A percentile compares a stretch with the other conserved stretches of the same genome.
Conservation (phyloP, 441 rosid species). For the Adansonia gregorii region DNA sequence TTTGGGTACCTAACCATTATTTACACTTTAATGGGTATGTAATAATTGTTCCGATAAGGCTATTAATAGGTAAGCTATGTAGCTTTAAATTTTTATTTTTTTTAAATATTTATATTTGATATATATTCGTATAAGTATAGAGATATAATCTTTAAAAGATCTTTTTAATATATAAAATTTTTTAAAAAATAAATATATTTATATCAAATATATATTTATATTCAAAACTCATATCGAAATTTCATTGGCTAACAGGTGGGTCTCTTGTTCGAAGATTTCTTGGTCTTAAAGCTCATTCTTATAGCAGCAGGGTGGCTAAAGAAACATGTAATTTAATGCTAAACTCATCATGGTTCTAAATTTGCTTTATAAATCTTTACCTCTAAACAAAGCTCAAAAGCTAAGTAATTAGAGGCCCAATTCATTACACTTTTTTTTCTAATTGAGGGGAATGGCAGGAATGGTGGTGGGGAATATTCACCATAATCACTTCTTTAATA, state of each 20-base stretch:
- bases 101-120: too few relatives aligned
- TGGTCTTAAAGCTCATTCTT: constrained; percentile 36
- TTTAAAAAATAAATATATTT: too few relatives aligned
- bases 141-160: too few relatives aligned
- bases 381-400: constrained; percentile 33
- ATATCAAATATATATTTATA: too few relatives aligned
- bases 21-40: constrained; percentile 19
- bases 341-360: constrained; percentile 30
- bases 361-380: constrained; percentile 28
- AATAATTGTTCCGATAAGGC: constrained; percentile 36
- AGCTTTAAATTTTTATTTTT: too few relatives aligned
- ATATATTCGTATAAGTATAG: too few relatives aligned
- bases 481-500: constrained; percentile 19
- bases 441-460: constrained; percentile 24
- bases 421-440: constrained; percentile 12
- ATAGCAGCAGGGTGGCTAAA: constrained; percentile 29
- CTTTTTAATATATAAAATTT: too few relatives aligned
- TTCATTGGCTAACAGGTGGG: constrained; percentile 29
- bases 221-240: too few relatives aligned
- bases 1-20: constrained; percentile 3
- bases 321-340: constrained; percentile 15
- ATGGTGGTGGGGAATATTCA: constrained; percentile 34
- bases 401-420: constrained; percentile 36
- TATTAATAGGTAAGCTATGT: neutral
- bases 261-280: constrained; percentile 34